Evolutionary conservation across 768 basidiomycete species (phyloP).

Genomic region (Hygrocybe punicea): DNA sequence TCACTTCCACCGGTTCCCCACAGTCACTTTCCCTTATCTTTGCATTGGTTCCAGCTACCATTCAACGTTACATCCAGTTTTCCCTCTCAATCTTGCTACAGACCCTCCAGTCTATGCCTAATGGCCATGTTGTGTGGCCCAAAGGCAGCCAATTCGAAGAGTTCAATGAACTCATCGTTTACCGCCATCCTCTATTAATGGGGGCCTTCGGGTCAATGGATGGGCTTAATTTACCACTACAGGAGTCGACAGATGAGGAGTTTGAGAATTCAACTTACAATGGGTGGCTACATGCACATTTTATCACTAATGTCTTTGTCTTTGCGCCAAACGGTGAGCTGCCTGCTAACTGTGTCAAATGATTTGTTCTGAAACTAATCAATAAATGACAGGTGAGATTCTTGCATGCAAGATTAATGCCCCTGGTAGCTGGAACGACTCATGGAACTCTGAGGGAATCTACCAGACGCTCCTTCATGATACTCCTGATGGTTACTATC

Average conservation of each 20-base stretch:
- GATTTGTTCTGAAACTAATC: background rate
- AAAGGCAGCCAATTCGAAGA: conserved; percentile 28
- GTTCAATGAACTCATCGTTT: conserved; percentile 24
- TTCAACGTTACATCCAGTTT: conserved; percentile 38
- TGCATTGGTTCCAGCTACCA: conserved; percentile 38
- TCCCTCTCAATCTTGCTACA: conserved; percentile 27
- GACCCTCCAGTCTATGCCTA: conserved; percentile 27
- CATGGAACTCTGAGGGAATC: conserved; percentile 42
- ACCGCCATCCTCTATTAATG: conserved; percentile 31
- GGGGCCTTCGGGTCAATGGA: conserved; percentile 44
- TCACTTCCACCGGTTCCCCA: conserved; percentile 42
- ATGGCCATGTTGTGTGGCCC: conserved; percentile 30
- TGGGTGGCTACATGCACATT: conserved; percentile 42
- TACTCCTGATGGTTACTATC: conserved; percentile 36
- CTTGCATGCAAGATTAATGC: conserved; percentile 35
- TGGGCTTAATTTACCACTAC: conserved; percentile 34
- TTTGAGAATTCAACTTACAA: conserved; percentile 45
- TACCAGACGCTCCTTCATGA: conserved; percentile 18
- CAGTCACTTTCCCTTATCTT: conserved; percentile 44
- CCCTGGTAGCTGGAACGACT: conserved; percentile 45
- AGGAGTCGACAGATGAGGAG: conserved; percentile 37
- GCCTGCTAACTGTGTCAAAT: background rate
- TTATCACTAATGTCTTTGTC: conserved; percentile 34
- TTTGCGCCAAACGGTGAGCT: conserved; percentile 24
- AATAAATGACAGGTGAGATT: conserved; percentile 30